These are phyloP conservation scores for Tuctoria greenei DNA, from an alignment of 176 grass and related monocot genomes.

Conservation along the genomic window DNA sequence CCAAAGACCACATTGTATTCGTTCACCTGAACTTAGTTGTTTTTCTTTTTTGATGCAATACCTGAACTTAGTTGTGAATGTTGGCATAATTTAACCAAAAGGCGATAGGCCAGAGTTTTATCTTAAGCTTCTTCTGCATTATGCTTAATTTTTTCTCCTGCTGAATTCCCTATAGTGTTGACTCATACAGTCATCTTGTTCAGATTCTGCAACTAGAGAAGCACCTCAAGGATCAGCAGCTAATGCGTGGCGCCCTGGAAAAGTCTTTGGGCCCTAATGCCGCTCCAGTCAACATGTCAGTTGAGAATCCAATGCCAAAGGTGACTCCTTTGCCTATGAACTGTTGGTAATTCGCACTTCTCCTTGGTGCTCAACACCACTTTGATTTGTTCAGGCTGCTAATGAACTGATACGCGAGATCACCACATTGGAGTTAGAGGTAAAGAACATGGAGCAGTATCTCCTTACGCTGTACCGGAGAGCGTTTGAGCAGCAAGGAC, in stretches of 20 bases:
- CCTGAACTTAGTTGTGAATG: constrained; percentile 7
- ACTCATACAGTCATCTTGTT: constrained; percentile 26
- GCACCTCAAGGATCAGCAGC: constrained; percentile 75
- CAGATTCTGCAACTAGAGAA: constrained; percentile 88
- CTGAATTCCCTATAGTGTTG: background rate
- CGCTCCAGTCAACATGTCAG: constrained; percentile 50
- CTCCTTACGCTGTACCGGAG: constrained; percentile 81
- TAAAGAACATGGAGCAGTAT: constrained; percentile 98
- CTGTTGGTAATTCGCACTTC: constrained; percentile 11
- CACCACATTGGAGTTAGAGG: constrained; percentile 77
- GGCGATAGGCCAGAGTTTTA: background rate
- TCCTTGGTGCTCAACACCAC: background rate
- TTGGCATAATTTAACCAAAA: background rate
- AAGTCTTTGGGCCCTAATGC: constrained; percentile 66
- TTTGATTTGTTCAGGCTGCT: constrained; percentile 53
- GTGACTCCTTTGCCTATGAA: constrained; percentile 31
- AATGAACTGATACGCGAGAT: constrained; percentile 96
- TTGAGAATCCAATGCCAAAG: constrained; percentile 76
- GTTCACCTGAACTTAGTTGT: background rate
- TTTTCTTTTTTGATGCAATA: too few species aligned
- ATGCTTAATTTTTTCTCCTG: background rate
- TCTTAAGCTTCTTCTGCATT: background rate
- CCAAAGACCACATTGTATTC: background rate
- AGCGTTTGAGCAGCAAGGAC: constrained; percentile 77
- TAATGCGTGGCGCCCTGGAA: constrained; percentile 68